Evolutionary conservation across 225 moss, liverwort and hornwort genomes (phyloP).

Genomic region (Antitrichia curtipendula): DNA sequence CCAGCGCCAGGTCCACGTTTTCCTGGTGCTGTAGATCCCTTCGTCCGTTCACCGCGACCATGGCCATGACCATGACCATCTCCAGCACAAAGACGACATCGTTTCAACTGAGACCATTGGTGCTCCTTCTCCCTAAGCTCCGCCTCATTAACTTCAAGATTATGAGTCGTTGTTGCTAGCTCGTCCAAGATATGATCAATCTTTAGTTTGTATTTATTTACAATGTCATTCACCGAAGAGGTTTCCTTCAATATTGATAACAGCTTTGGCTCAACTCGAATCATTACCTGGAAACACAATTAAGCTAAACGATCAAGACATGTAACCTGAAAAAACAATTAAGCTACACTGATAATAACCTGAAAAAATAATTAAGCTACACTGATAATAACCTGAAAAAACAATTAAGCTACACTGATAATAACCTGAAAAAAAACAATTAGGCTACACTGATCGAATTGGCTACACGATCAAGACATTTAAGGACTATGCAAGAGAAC

Average conservation of each 20-base stretch:
- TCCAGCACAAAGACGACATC: conserved; percentile 22
- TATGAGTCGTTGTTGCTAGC: conserved; percentile 1
- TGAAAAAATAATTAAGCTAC: not conserved
- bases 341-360: conserved; percentile 27
- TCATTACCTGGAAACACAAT: conserved; percentile 48
- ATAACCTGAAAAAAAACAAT: conserved; percentile 28
- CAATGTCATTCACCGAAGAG: conserved; percentile 5
- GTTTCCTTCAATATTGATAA: conserved; percentile 46
- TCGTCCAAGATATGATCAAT: conserved; percentile 4
- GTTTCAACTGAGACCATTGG: conserved; percentile 28
- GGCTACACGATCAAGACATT: not conserved
- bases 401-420: not conserved
- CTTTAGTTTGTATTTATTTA: not conserved
- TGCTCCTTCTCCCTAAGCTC: conserved; percentile 30
- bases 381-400: conserved; percentile 9
- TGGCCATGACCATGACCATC: not conserved
- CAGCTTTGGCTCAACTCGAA: conserved; percentile 72
- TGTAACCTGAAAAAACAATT: conserved; percentile 6
- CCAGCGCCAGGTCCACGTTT: conserved; percentile 1
- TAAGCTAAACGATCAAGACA: not conserved
- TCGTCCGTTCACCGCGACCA: not conserved
- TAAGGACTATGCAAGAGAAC: not conserved
- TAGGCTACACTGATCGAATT: not conserved
- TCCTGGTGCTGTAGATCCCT: not conserved
- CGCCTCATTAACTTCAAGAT: not conserved